phyloP scores from a whole-genome alignment of 345 rosid species.

The Lepidium didymum region DNA sequence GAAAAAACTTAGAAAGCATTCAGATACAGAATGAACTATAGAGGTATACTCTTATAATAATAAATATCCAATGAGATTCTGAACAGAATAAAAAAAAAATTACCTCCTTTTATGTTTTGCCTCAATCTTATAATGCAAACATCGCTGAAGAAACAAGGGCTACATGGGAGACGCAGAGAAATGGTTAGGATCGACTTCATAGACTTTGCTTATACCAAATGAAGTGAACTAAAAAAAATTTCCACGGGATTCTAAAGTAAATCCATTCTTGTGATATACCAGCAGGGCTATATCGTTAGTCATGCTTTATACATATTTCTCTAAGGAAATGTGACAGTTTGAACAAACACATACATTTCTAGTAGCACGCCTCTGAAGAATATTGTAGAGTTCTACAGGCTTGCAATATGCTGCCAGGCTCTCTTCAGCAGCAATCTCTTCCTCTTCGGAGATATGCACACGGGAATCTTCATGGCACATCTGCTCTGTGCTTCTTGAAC shows the following conservation, averaged over 20 bases:
- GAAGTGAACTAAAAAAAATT: neutral
- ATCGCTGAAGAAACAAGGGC: conserved; percentile 88
- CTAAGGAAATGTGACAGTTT: neutral
- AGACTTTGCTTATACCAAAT: neutral
- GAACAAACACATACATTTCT: conserved; percentile 46
- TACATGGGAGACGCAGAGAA: conserved; percentile 23
- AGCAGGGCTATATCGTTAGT: neutral
- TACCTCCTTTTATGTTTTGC: conserved; percentile 79
- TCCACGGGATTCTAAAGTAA: neutral
- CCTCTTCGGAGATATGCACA: conserved; percentile 71
- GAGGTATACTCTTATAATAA: neutral
- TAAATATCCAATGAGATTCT: neutral
- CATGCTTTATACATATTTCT: neutral
- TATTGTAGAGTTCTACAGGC: conserved; percentile 95
- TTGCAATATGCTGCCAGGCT: conserved; percentile 80
- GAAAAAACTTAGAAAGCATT: neutral
- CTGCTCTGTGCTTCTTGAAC: conserved; percentile 76
- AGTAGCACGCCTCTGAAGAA: conserved; percentile 80
- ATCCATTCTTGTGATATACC: neutral
- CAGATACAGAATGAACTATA: neutral
- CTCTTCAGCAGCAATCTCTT: conserved; percentile 88
- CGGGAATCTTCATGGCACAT: conserved; percentile 93
- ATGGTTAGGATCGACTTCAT: neutral
- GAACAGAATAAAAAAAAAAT: neutral
- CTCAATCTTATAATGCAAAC: conserved; percentile 78